Conservation (phyloP, 257 asterid species). For the Vinca minor region DNA sequence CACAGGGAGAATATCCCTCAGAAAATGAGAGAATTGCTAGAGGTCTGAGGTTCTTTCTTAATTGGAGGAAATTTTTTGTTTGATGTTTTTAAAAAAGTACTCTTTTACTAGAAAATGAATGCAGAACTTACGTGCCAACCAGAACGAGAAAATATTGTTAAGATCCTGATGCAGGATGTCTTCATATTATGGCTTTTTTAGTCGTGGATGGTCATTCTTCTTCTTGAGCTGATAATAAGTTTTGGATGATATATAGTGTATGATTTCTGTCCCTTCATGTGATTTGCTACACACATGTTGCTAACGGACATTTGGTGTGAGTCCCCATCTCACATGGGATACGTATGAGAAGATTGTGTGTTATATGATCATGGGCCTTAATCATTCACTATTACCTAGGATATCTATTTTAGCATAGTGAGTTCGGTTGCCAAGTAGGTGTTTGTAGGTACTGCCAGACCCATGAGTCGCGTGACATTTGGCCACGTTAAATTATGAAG, state of each 20-base stretch:
- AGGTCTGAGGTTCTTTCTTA: background rate
- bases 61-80: background rate
- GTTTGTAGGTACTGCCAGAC: too few species aligned
- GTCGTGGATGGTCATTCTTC: background rate
- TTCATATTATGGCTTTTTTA: background rate
- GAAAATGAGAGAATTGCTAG: background rate
- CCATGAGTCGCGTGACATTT: too few species aligned
- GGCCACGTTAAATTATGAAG: too few species aligned
- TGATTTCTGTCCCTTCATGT: background rate
- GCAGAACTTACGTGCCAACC: background rate
- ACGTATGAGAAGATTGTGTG: too few species aligned
- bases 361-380: too few species aligned
- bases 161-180: background rate
- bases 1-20: background rate
- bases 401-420: too few species aligned
- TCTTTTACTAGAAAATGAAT: background rate
- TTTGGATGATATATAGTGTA: background rate
- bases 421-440: too few species aligned
- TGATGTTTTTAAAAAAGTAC: background rate
- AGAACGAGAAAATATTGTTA: background rate
- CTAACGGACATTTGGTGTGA: too few species aligned
- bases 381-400: too few species aligned
- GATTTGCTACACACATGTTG: background rate
- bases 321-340: too few species aligned
- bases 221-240: background rate